These are phyloP conservation scores for Lotus japonicus DNA, from an alignment of 306 rosid species.

Conservation along the genomic window DNA sequence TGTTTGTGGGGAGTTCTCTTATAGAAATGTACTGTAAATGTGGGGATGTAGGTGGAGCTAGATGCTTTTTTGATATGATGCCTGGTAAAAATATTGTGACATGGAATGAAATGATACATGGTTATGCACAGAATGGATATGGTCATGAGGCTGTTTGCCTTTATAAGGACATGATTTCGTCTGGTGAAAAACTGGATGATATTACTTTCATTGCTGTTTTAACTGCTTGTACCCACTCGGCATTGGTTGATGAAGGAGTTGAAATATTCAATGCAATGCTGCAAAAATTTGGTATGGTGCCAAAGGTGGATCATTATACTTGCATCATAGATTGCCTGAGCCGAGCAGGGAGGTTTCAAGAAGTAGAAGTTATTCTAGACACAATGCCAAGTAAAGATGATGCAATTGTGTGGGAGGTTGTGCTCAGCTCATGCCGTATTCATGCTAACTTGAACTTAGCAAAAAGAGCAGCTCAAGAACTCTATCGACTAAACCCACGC, in stretches of 20 bases:
- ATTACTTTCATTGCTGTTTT: conserved; percentile 59
- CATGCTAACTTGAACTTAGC: conserved; percentile 58
- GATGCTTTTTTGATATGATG: conserved; percentile 44
- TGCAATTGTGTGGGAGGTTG: conserved; percentile 79
- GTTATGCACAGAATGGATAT: conserved; percentile 71
- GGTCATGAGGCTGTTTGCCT: conserved; percentile 60
- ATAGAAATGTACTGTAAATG: conserved; percentile 73
- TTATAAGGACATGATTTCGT: conserved; percentile 51
- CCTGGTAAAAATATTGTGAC: conserved; percentile 49
- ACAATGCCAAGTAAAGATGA: conserved; percentile 62
- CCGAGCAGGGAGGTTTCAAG: conserved; percentile 63
- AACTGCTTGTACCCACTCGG: conserved; percentile 80
- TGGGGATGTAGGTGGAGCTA: conserved; percentile 51
- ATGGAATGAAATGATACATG: conserved; percentile 83
- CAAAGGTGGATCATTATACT: conserved; percentile 62
- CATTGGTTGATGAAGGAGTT: conserved; percentile 62
- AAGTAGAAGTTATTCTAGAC: conserved; percentile 56
- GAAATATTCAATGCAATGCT: conserved; percentile 62
- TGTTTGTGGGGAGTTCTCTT: conserved; percentile 69
- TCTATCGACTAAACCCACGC: conserved; percentile 48
- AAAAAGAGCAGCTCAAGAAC: conserved; percentile 64
- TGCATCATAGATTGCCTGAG: conserved; percentile 67
- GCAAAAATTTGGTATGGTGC: conserved; percentile 39
- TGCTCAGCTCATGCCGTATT: conserved; percentile 68
- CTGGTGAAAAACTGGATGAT: conserved; percentile 51